These are phyloP conservation scores for Fusarium sp. DNA, from an alignment of 2,329 filamentous ascomycete genomes.

Conservation along the genomic window DNA sequence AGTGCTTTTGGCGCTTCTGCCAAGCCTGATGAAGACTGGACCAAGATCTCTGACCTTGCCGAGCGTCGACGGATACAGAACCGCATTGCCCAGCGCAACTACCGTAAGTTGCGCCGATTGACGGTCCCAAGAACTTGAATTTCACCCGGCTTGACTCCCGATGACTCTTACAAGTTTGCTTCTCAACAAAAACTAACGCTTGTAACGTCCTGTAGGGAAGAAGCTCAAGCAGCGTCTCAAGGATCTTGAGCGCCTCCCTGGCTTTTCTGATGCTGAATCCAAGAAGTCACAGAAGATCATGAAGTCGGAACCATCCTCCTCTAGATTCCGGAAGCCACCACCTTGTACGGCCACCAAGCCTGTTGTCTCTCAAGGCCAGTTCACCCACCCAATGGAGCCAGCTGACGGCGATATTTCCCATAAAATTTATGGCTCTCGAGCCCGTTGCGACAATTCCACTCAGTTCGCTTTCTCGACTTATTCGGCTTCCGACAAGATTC, in stretches of 20 bases:
- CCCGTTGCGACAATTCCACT: conserved; percentile 77
- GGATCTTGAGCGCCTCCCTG: conserved; percentile 84
- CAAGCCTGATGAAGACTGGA: conserved; percentile 98
- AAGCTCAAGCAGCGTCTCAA: conserved; percentile 91
- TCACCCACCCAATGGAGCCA: conserved; percentile 69
- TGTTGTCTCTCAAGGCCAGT: conserved; percentile 62
- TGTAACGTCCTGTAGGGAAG: conserved; percentile 70
- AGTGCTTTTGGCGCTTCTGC: conserved; percentile 95
- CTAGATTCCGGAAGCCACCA: conserved; percentile 46
- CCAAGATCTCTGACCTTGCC: conserved; percentile 96
- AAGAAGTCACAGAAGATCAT: conserved; percentile 42
- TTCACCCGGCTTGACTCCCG: neutral
- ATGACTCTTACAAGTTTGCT: neutral
- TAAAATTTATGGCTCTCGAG: conserved; percentile 70
- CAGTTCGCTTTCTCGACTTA: conserved; percentile 77
- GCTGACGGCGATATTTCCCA: conserved; percentile 77
- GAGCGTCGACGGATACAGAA: conserved; percentile 96
- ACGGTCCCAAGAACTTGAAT: conserved; percentile 35
- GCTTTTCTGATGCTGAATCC: conserved; percentile 59
- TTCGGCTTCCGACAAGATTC: conserved; percentile 72
- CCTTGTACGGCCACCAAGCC: conserved; percentile 49
- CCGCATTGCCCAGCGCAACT: conserved; percentile 96
- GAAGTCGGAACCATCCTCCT: conserved; percentile 48
- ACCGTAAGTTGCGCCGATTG: conserved; percentile 73
- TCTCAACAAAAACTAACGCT: neutral